Base-by-base conservation (phyloP, 108 stramenopile species). In the Nitzschia palea region DNA sequence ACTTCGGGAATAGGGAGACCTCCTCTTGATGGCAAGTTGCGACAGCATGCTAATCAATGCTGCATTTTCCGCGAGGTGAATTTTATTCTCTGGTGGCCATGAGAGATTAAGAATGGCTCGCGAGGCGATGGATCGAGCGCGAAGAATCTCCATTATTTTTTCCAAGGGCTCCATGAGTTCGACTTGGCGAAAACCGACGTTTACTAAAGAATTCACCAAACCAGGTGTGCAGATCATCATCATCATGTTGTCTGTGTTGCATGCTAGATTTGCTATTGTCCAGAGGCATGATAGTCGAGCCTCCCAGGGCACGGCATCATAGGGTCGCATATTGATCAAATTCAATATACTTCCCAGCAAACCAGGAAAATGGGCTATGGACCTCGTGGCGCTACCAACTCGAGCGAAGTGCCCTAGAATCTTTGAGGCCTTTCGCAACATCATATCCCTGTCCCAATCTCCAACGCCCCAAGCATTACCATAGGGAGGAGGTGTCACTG, bases 321-420 rank as follows among this genome's bases (percentile, higher is more conserved):
- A 64, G 1, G 80, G 80, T 15, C 55, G 73, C 31, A 78, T 48
- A 28, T 64, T 74, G 31, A 80, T 65, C 35, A 83, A 20, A 33
- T 66, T 53, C 0, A 76, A 29, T 22, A 82, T 59, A 43, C 36
- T 65, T 5, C 69, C 47, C 9, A 87, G 53, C 22, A 83, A 69
- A 20, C 80, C 75, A 14, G 80, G 80, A 40, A 63, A 76, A 51
- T 71, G 71, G n/a, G 86, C 86, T 42, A 87, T 59, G 22, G 76
- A 50, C 44, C 71, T 47, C 29, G 80, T 84, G 3, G 77, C 73
- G 4, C 53, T 26, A 6, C 78, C 76, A 29, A 87, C 82, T 45
- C 82, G 68, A 28, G 86, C 86, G 68, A 81, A 84, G 60, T 87
- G 86, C 0, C 86, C 86, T 8, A 87, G 55, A 25, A 83, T 74